A percentile compares a stretch with the other conserved stretches of the same genome.
Conservation (phyloP, 345 rosid species). For the Pistacia vera region DNA sequence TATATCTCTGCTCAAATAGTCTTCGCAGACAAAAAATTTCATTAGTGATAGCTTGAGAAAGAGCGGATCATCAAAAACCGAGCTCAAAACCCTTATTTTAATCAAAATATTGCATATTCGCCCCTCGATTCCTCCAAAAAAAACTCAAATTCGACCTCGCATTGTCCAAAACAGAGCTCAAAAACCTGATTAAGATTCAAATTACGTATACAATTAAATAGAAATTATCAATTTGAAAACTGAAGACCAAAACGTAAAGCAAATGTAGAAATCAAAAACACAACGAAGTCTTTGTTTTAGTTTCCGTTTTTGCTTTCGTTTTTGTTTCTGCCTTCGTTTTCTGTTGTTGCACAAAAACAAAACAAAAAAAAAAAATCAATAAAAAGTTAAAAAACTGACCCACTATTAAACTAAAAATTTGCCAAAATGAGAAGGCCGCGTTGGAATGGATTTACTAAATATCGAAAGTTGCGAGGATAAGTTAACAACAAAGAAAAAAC, state of each 20-base stretch:
- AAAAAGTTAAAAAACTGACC: background rate
- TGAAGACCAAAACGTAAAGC: background rate
- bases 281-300: background rate
- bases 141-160: slow-evolving; percentile 2
- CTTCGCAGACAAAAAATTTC: background rate
- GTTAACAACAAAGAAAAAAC: slow-evolving; percentile 15
- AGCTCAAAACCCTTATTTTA: slow-evolving; percentile 5
- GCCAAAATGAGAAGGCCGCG: slow-evolving; percentile 16
- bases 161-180: slow-evolving; percentile 2
- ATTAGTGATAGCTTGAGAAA: background rate
- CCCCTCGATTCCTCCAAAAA: background rate
- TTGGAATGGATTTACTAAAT: slow-evolving; percentile 1
- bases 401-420: slow-evolving; percentile 13
- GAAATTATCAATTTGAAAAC: background rate
- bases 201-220: background rate
- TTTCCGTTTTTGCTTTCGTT: background rate
- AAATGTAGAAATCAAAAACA: background rate
- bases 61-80: background rate
- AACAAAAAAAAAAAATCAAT: background rate
- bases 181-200: slow-evolving; percentile 1
- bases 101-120: background rate
- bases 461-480: slow-evolving; percentile 27
- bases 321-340: background rate
- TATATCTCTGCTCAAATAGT: background rate
- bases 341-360: background rate